phyloP scores from a whole-genome alignment of 2,329 filamentous ascomycete species.

The Aspergillus caelatus region DNA sequence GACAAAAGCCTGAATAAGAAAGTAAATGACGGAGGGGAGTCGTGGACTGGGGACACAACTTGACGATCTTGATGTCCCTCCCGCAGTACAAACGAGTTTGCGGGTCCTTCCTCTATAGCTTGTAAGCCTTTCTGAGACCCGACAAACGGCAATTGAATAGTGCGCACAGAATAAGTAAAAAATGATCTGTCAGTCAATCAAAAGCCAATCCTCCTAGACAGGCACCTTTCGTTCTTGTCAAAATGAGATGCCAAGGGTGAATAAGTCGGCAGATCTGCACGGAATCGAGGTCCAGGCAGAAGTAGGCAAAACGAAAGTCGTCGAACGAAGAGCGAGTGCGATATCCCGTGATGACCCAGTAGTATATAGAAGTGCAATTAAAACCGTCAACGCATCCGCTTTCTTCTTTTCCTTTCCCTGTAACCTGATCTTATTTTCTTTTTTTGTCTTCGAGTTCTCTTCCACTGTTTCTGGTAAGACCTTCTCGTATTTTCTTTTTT shows the following conservation, averaged over 20 bases:
- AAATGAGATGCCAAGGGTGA: slow-evolving; percentile 7
- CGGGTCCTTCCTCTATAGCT: slow-evolving; percentile 20
- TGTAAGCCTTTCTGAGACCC: slow-evolving; percentile 12
- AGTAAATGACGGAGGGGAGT: slow-evolving; percentile 7
- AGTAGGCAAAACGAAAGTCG: slow-evolving; percentile 22
- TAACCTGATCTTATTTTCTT: slow-evolving; percentile 20
- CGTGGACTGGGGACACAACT: slow-evolving; percentile 12
- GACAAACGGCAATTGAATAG: slow-evolving; percentile 21
- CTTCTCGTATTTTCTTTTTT: slow-evolving; percentile 4
- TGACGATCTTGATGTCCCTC: slow-evolving; percentile 22
- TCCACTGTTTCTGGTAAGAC: background rate
- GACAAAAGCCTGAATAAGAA: slow-evolving; percentile 7
- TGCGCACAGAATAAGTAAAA: slow-evolving; percentile 14
- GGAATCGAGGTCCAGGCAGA: slow-evolving; percentile 10
- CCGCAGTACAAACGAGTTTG: slow-evolving; percentile 21
- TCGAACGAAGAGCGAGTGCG: slow-evolving; percentile 23
- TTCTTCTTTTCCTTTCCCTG: slow-evolving; percentile 10
- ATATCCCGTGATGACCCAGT: slow-evolving; percentile 20
- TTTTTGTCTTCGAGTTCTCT: slow-evolving; percentile 5
- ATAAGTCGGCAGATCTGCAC: slow-evolving; percentile 9
- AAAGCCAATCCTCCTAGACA: slow-evolving; percentile 1
- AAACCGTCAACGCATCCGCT: slow-evolving; percentile 8
- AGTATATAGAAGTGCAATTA: slow-evolving; percentile 17
- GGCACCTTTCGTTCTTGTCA: slow-evolving; percentile 3
- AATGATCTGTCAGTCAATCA: slow-evolving; percentile 10